These are phyloP conservation scores for Aspergillus sp. DNA, from an alignment of 2,329 filamentous ascomycete genomes.

Conservation along the genomic window DNA sequence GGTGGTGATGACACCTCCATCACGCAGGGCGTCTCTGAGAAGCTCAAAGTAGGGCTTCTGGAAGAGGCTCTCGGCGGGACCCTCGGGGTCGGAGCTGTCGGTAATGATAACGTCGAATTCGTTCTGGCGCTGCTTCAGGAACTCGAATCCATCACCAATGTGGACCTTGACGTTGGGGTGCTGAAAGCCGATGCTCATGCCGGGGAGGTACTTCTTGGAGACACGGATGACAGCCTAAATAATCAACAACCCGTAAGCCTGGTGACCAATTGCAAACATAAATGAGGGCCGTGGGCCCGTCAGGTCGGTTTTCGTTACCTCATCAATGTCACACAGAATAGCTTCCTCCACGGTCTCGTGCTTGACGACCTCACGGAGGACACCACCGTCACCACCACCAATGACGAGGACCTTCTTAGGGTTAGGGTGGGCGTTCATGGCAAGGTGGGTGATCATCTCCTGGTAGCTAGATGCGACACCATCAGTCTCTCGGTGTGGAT, in stretches of 20 bases:
- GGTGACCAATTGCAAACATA: background rate
- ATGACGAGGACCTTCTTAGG: slow-evolving; percentile 99
- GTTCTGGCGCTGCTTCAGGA: slow-evolving; percentile 94
- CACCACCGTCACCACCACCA: slow-evolving; percentile 94
- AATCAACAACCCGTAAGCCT: background rate
- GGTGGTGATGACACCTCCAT: slow-evolving; percentile 97
- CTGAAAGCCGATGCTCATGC: slow-evolving; percentile 89
- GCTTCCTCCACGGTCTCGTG: slow-evolving; percentile 96
- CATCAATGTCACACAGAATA: slow-evolving; percentile 96
- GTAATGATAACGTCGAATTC: slow-evolving; percentile 99
- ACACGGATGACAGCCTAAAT: slow-evolving; percentile 86
- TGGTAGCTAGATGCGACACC: slow-evolving; percentile 63
- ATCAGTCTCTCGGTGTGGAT: background rate
- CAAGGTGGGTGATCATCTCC: slow-evolving; percentile 99
- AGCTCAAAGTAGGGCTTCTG: slow-evolving; percentile 99
- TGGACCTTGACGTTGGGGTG: slow-evolving; percentile 92
- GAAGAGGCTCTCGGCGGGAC: slow-evolving; percentile 94
- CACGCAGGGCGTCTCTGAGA: slow-evolving; percentile 81
- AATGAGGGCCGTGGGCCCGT: background rate
- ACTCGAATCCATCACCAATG: slow-evolving; percentile 98
- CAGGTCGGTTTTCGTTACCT: slow-evolving; percentile 52
- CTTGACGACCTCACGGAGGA: slow-evolving; percentile 98
- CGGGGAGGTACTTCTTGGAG: slow-evolving; percentile 95
- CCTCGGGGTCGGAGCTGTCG: slow-evolving; percentile 95
- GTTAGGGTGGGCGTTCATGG: slow-evolving; percentile 97